Evolutionary conservation across 2,329 filamentous ascomycete genomes (phyloP), one percentile per base, ranked within the genome.

Genomic region (Aspergillus hortae): DNA sequence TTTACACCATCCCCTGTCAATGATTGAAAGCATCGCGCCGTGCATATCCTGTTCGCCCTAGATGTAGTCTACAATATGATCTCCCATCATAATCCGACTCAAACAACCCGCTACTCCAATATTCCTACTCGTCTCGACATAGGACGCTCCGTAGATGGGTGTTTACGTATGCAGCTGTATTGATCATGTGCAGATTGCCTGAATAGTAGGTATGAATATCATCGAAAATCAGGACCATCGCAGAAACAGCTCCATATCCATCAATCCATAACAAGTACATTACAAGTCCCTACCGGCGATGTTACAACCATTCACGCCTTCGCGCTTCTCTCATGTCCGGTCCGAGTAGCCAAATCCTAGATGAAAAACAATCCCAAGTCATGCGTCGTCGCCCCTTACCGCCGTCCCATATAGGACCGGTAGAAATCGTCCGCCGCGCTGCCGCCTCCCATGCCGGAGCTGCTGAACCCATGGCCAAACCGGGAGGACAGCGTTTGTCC

Each of bases 391-490:
- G 11, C 27, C 23, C 17, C 23, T 58, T 64, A 88, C 72, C 87
- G 82, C 59, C 88, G 80, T 38, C 88, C 89, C 77, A 90, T 85
- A 74, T 90, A 95, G 50, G 90, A 95, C 46, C 89, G 83, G 70
- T 94, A 95, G 73, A 97, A 96, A 70, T 90, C 89, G 67, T 96
- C 91, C 1, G 89, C 86, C 14, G 88, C 58, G 33, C 35, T 55
- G 17, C 51, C 74, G 53, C 71, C 70, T 57, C 72, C 76, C 44
- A 76, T 63, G 6, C 62, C 65, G 33, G 66, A 67, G 46, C 65
- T 70, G 42, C 60, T 61, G 54, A 70, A 64, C 51, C 65, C 67
- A 40, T 71, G 67, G 48, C 73, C 62, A 56, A 69, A 61, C 48
- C 70, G 63, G 43, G 69, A 63, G 27, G 79, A 77, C 42, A 83